Percentiles rank a stretch among this genome's conserved stretches.
Evolutionary conservation across 108 stramenopile species (phyloP).

Genomic region (Cyclotella choctawhatcheeana): DNA sequence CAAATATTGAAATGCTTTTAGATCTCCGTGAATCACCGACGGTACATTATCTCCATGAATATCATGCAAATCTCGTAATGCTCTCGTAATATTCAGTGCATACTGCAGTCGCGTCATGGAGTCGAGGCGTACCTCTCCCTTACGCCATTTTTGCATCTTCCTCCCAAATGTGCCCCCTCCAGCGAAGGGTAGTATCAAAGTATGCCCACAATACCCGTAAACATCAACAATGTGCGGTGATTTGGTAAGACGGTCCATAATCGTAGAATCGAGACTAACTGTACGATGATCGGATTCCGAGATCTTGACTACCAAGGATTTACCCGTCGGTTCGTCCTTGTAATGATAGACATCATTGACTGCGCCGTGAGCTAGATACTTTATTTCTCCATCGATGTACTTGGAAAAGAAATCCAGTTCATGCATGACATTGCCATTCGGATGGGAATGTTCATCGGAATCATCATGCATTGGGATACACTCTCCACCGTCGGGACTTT

Average conservation of each 20-base stretch:
- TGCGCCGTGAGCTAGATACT: not conserved
- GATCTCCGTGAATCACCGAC: constrained; percentile 46
- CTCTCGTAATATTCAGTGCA: constrained; percentile 31
- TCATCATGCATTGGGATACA: constrained; percentile 21
- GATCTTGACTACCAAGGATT: constrained; percentile 38
- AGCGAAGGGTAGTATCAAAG: constrained; percentile 23
- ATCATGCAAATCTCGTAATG: constrained; percentile 46
- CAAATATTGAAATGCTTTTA: constrained; percentile 45
- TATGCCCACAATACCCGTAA: constrained; percentile 51
- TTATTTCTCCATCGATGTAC: not conserved
- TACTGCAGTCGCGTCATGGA: constrained; percentile 22
- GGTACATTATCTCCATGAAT: constrained; percentile 51
- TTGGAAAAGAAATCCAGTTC: constrained; percentile 13
- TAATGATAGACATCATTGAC: constrained; percentile 14
- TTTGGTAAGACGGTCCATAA: constrained; percentile 37
- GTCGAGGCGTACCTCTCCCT: constrained; percentile 13
- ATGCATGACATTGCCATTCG: constrained; percentile 10
- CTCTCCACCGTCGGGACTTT: constrained; percentile 7
- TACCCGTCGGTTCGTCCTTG: not conserved
- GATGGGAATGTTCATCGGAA: constrained; percentile 7
- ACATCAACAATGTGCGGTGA: constrained; percentile 21
- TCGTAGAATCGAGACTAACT: constrained; percentile 44
- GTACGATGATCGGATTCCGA: no score
- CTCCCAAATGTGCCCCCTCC: constrained; percentile 27
- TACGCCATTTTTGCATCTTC: constrained; percentile 12